phyloP scores from a whole-genome alignment of 176 grass and related monocot genomes.

The Miscanthus lutarioriparius region DNA sequence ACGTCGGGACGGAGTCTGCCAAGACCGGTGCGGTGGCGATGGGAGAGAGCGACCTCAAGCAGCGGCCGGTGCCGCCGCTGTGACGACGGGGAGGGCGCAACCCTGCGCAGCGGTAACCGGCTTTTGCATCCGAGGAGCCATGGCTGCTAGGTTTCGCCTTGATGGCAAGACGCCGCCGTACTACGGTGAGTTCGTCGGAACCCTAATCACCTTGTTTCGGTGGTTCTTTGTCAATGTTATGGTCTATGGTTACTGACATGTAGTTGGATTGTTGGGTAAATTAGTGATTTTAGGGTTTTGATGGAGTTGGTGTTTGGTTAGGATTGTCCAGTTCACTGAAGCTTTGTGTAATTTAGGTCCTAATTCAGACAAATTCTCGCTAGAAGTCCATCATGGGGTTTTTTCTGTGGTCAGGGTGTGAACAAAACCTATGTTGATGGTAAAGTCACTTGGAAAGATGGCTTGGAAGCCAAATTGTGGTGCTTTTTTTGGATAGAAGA shows the following conservation, averaged over 20 bases:
- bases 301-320: too few species aligned
- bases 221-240: too few species aligned
- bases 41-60: rapidly evolving
- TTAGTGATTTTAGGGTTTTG: too few species aligned
- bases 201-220: neutral
- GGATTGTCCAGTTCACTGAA: too few species aligned
- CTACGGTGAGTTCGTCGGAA: neutral
- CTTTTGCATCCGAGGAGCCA: too few species aligned
- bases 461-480: neutral
- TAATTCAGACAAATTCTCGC: neutral
- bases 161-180: neutral
- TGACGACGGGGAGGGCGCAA: too few species aligned
- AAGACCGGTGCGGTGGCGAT: too few species aligned
- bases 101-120: too few species aligned
- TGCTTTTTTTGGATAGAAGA: neutral
- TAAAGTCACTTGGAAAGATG: neutral
- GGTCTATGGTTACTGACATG: too few species aligned
- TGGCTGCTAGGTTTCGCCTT: neutral
- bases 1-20: too few species aligned
- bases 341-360: neutral
- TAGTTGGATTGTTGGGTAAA: too few species aligned
- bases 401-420: neutral
- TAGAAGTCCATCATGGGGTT: neutral
- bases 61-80: too few species aligned
- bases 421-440: neutral